These are phyloP conservation scores for Mycena sanguinolenta DNA, from an alignment of 768 basidiomycete genomes.

Conservation along the genomic window DNA sequence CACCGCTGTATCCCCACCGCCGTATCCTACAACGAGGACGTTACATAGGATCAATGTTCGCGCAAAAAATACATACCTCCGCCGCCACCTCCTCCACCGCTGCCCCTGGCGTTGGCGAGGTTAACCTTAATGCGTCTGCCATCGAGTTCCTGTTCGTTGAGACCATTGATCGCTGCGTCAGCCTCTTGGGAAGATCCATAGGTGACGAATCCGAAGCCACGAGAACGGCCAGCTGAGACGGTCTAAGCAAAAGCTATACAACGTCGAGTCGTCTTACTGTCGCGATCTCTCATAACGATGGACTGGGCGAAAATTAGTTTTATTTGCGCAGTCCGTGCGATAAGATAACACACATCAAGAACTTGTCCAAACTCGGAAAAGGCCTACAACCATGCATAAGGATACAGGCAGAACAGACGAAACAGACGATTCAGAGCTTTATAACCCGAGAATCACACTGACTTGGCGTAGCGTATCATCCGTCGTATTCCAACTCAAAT, in stretches of 20 bases:
- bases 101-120: slow-evolving; percentile 77
- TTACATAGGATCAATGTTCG: background rate
- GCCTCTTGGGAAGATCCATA: slow-evolving; percentile 76
- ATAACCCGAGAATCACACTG: slow-evolving; percentile 67
- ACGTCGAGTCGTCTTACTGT: slow-evolving; percentile 56
- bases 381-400: slow-evolving; percentile 77
- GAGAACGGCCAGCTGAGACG: slow-evolving; percentile 79
- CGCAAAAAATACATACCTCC: slow-evolving; percentile 26
- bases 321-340: slow-evolving; percentile 50
- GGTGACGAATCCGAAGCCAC: slow-evolving; percentile 98
- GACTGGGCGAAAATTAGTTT: slow-evolving; percentile 69
- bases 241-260: slow-evolving; percentile 8
- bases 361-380: slow-evolving; percentile 88
- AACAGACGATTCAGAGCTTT: slow-evolving; percentile 44
- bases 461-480: slow-evolving; percentile 92
- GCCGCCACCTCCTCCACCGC: slow-evolving; percentile 68
- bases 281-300: slow-evolving; percentile 98
- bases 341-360: slow-evolving; percentile 85
- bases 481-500: slow-evolving; percentile 96
- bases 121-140: slow-evolving; percentile 93
- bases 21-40: background rate
- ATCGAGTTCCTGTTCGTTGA: slow-evolving; percentile 95
- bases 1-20: slow-evolving; percentile 27
- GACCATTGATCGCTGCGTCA: slow-evolving; percentile 75
- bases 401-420: slow-evolving; percentile 46